Evolutionary conservation across 257 asterid species (phyloP), one percentile per base, ranked within the genome.

Genomic region (Penstemon davidsonii): DNA sequence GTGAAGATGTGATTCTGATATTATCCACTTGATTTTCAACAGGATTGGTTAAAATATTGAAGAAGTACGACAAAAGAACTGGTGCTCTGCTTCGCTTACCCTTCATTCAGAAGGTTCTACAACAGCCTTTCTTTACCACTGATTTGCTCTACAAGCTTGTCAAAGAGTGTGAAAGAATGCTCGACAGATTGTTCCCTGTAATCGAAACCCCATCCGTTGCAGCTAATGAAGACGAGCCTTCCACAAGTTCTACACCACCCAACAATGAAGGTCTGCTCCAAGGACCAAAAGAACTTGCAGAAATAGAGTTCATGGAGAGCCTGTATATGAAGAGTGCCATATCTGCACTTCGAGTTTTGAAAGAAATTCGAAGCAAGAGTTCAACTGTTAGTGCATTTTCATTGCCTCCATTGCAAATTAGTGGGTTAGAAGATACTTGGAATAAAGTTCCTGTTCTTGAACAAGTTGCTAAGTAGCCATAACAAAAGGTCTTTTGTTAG

Each of bases 21-120:
- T 15, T 54, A 8, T 19, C 13, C 33, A 4, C 36, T 54, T 15
- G 1, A 58, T 39, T 6, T 58, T 50, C 6, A 75, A 81, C 81
- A 92, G 98, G 98, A 47, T 68, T 92, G 78, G 98, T 85, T 50
- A 92, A 92, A 73, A 92, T 92, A 60, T 76, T 92, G 69, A 92
- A 92, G 91, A 92, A 92, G 71, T 89, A 92, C 19, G 98, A 92
- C 82, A 92, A 92, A 75, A 79, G 98, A 78, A 89, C 98, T 0
- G 98, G 98, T 4, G 95, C 89, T 38, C 92, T 92, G 51, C 90
- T 92, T 40, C 96, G 98, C 10, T 76, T 87, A 68, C 98, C 98
- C 54, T 92, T 92, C 82, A 89, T 92, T 11, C 96, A 92, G 77
- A 92, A 85, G 81, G 98, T 89, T 68, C 69, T 92, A 73, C 96